A percentile compares a stretch with the other conserved stretches of the same genome.
These are phyloP conservation scores for Plasmodium gaboni DNA, from an alignment of 169 alveolate genomes.

Conservation along the genomic window DNA sequence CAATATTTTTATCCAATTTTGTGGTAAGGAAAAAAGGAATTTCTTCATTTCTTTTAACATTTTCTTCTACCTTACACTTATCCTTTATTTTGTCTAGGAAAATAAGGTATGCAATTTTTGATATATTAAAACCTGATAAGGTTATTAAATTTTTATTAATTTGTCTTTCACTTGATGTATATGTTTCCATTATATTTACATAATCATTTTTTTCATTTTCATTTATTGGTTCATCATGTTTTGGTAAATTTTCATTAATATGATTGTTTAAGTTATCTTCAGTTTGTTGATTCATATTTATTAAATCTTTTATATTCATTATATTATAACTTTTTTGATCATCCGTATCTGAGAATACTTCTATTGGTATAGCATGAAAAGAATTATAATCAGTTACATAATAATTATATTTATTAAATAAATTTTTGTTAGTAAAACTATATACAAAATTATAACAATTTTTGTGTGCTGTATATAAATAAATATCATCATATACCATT, in stretches of 20 bases:
- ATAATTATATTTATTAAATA: constrained; percentile 46
- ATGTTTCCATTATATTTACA: constrained; percentile 13
- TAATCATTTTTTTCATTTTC: constrained; percentile 12
- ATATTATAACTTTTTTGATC: neutral
- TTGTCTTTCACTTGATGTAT: constrained; percentile 64
- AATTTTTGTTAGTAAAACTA: constrained; percentile 62
- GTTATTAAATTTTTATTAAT: constrained; percentile 53
- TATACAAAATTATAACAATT: constrained; percentile 16
- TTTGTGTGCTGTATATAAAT: constrained; percentile 46
- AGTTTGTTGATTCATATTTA: neutral
- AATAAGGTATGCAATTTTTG: constrained; percentile 62
- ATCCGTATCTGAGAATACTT: constrained; percentile 16
- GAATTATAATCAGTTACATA: constrained; percentile 41
- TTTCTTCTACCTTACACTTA: constrained; percentile 61
- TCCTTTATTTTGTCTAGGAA: constrained; percentile 69
- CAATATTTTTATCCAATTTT: constrained; percentile 40
- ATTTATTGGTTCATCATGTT: neutral
- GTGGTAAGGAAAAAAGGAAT: constrained; percentile 69
- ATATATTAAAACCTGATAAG: constrained; percentile 62
- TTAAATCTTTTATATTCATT: constrained; percentile 5
- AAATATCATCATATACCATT: constrained; percentile 57
- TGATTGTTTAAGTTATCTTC: constrained; percentile 1
- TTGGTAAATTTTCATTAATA: neutral
- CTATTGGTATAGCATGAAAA: constrained; percentile 70
- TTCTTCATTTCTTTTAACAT: constrained; percentile 56